Evolutionary conservation across 2,329 filamentous ascomycete genomes (phyloP).

Genomic region (Lachnellula arida): DNA sequence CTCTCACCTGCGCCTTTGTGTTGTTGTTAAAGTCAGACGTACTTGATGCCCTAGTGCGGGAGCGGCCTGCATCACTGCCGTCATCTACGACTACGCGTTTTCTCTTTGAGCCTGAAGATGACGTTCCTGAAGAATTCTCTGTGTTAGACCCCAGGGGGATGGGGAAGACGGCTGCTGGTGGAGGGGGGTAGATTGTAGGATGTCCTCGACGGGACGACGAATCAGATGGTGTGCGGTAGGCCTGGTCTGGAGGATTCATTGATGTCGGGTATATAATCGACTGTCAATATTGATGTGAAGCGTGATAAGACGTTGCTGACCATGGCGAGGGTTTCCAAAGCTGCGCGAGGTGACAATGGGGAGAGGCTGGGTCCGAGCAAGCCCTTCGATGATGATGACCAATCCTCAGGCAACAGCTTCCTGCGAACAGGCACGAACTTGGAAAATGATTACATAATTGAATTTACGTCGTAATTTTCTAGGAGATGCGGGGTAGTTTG

Average conservation of each 20-base stretch:
- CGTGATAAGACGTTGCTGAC: constrained; percentile 9
- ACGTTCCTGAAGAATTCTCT: constrained; percentile 14
- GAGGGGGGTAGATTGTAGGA: constrained; percentile 12
- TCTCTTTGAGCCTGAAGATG: constrained; percentile 16
- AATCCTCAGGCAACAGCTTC: constrained; percentile 6
- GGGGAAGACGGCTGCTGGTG: constrained; percentile 14
- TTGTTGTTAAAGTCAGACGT: no score
- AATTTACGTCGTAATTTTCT: background rate
- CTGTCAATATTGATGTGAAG: constrained; percentile 14
- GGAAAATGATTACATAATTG: background rate
- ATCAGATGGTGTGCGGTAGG: constrained; percentile 14
- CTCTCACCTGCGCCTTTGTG: no score
- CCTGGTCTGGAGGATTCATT: constrained; percentile 13
- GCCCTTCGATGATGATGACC: constrained; percentile 1
- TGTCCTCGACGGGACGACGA: constrained; percentile 11
- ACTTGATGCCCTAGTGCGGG: no score
- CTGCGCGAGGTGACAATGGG: constrained; percentile 7
- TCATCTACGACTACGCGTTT: constrained; percentile 11
- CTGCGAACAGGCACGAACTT: background rate
- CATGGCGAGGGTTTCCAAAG: constrained; percentile 7
- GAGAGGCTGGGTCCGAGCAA: background rate
- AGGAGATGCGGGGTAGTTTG: no score
- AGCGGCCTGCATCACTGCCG: no score
- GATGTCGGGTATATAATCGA: constrained; percentile 14
- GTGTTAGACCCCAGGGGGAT: constrained; percentile 3